Evolutionary conservation across 2,329 filamentous ascomycete genomes (phyloP), one percentile per base, ranked within the genome.

Genomic region (Fusarium sp.): DNA sequence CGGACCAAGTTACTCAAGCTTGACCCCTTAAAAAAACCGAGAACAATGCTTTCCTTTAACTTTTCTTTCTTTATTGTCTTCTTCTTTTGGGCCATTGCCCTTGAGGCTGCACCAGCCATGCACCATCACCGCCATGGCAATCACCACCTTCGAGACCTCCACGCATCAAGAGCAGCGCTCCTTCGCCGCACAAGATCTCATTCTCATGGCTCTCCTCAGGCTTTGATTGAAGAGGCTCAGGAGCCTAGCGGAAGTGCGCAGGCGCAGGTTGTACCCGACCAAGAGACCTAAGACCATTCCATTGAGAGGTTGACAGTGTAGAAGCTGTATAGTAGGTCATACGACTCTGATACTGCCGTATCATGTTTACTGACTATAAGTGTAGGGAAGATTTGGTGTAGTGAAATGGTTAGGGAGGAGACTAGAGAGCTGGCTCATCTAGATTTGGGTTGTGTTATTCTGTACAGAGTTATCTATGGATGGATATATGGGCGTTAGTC

Each of bases 161-260:
- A 74, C 42, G 51, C 50, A 20, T 39, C 56, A 80, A 79, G 79
- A 80, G 78, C 70, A 78, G 68, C 79, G 74, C 58, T 78, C 71
- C 56, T 60, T 28, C 61, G 54, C 21, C 60, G 49, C 43, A 23
- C 45, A 38, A 72, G 48, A 26, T 51, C 62, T 4, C 40, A 61
- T 20, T 34, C 39, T 19, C 45, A 43, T 9, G 39, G 19, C 1
- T 43, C 43, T 15, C 51, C 67, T 14, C 60, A 57, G n/a, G 30
- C 56, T 17, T 24, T 60, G 28, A 26, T 58, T 14, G 56, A 69
- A 42, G 21, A 68, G 12, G 36, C 56, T 7, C 49, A 65, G 7
- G 55, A 60, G n/a, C 60, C 63, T 1, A 56, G 42, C 24, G 60
- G 62, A 23, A 65, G 60, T 26, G 49, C 57, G 21, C 39, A 38